Percentiles rank a stretch among this genome's conserved stretches.
These are phyloP conservation scores for Globisporangium parvum DNA, from an alignment of 352 stramenopile species.

Conservation along the genomic window DNA sequence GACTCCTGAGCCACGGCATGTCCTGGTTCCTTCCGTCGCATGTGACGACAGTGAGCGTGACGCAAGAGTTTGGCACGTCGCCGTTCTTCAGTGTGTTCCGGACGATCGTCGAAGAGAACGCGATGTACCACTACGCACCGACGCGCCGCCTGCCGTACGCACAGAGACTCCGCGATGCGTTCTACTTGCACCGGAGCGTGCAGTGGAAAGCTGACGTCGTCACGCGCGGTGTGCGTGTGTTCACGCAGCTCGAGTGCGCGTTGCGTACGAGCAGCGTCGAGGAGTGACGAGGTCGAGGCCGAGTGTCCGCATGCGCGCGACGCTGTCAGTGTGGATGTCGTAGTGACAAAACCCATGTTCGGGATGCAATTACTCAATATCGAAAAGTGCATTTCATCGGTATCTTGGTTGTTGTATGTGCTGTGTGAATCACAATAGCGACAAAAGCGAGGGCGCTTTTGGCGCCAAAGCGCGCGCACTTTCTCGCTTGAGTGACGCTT, in stretches of 20 bases:
- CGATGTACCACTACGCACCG: constrained; percentile 33
- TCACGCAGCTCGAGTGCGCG: too few relatives aligned
- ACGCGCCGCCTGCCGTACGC: constrained; percentile 44
- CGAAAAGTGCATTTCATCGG: too few relatives aligned
- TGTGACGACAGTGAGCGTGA: constrained; percentile 9
- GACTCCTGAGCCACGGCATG: constrained; percentile 15
- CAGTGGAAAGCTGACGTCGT: constrained; percentile 58
- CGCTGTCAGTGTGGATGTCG: too few relatives aligned
- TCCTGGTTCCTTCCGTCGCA: not conserved
- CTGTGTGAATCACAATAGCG: too few relatives aligned
- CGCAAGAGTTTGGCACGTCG: constrained; percentile 71
- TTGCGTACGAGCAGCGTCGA: too few relatives aligned
- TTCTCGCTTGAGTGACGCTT: not conserved
- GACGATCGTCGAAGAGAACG: constrained; percentile 56
- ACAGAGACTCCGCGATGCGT: constrained; percentile 44
- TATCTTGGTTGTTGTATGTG: too few relatives aligned
- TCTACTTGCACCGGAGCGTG: constrained; percentile 18
- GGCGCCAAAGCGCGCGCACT: not conserved
- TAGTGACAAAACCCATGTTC: too few relatives aligned
- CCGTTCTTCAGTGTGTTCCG: constrained; percentile 48
- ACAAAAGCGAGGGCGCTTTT: not conserved
- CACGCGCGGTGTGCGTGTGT: constrained; percentile 21
- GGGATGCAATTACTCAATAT: too few relatives aligned
- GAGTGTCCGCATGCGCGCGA: too few relatives aligned
- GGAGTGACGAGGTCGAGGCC: too few relatives aligned